These are phyloP conservation scores for Saccharomycopsis lassenensis DNA, from an alignment of 805 yeast genomes.

Conservation along the genomic window DNA sequence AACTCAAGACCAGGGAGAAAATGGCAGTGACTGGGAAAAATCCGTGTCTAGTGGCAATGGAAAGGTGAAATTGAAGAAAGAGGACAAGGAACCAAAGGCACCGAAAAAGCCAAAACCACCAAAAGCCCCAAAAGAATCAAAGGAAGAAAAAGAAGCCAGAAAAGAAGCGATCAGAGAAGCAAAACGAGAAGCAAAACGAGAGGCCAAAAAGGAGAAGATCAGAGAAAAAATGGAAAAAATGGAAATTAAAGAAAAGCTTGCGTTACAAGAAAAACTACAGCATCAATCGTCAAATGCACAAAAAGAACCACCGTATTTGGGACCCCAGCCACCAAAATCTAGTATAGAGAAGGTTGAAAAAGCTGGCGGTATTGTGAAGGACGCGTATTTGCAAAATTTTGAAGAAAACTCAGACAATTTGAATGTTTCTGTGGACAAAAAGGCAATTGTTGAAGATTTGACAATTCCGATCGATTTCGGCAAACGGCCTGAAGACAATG, in stretches of 20 bases:
- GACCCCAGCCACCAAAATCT: constrained; percentile 15
- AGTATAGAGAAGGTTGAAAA: constrained; percentile 5
- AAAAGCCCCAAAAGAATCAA: background rate
- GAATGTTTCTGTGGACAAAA: constrained; percentile 13
- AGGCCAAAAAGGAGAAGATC: constrained; percentile 2
- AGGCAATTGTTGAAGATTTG: constrained; percentile 16
- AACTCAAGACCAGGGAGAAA: background rate
- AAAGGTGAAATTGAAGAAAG: no score
- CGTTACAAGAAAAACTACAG: background rate
- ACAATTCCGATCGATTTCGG: constrained; percentile 6
- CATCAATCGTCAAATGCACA: background rate
- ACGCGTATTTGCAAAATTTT: constrained; percentile 12
- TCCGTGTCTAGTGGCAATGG: no score
- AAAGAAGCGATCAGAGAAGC: constrained; percentile 2
- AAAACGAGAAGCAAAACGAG: constrained; percentile 2
- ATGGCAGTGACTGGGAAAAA: no score
- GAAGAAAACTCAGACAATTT: no score
- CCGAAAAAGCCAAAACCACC: constrained; percentile 1
- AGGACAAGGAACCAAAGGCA: no score
- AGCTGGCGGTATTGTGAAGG: constrained; percentile 4
- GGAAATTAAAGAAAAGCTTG: background rate
- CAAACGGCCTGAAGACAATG: background rate
- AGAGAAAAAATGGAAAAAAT: constrained; percentile 4
- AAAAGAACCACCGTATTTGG: background rate
- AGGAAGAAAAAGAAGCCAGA: constrained; percentile 3